Evolutionary conservation across 495 filamentous ascomycete genomes (phyloP).

Genomic region (Staphylotrichum tortipilum): DNA sequence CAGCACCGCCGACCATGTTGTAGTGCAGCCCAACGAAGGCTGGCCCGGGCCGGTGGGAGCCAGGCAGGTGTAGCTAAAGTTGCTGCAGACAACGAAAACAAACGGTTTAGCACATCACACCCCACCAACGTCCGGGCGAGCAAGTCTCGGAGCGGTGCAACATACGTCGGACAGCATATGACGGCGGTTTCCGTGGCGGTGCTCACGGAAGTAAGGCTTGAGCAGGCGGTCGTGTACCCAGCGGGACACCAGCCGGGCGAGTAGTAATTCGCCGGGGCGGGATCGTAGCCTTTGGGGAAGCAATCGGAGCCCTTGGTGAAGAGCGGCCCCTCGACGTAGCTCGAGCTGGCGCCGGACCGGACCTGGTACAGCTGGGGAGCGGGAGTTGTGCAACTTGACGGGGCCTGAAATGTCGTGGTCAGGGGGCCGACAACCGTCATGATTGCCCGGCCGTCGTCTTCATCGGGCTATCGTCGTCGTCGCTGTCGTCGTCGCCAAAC

Average conservation of each 20-base stretch:
- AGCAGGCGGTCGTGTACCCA: conserved; percentile 27
- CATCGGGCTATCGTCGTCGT: conserved; percentile 10
- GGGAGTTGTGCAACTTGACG: conserved; percentile 20
- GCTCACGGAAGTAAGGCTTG: conserved; percentile 7
- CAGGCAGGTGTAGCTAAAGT: conserved; percentile 16
- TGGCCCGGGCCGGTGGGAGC: background rate
- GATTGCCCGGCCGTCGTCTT: conserved; percentile 13
- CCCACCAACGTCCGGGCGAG: too few species aligned
- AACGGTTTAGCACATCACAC: too few species aligned
- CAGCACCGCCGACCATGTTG: conserved; percentile 8
- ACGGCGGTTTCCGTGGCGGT: conserved; percentile 18
- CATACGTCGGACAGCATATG: conserved; percentile 26
- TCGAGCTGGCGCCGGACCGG: conserved; percentile 7
- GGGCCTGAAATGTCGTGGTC: conserved; percentile 24
- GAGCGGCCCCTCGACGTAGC: conserved; percentile 23
- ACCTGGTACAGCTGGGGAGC: conserved; percentile 21
- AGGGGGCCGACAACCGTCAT: conserved; percentile 27
- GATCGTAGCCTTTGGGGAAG: conserved; percentile 23
- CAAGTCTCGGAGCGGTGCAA: background rate
- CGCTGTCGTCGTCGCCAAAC: conserved; percentile 9
- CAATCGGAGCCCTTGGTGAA: conserved; percentile 16
- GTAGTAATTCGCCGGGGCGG: conserved; percentile 24
- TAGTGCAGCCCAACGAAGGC: conserved; percentile 17
- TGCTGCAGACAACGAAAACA: conserved; percentile 6
- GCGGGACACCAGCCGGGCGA: conserved; percentile 24